Base-by-base conservation (phyloP, 352 stramenopile species). In the Achlya hypogyna region DNA sequence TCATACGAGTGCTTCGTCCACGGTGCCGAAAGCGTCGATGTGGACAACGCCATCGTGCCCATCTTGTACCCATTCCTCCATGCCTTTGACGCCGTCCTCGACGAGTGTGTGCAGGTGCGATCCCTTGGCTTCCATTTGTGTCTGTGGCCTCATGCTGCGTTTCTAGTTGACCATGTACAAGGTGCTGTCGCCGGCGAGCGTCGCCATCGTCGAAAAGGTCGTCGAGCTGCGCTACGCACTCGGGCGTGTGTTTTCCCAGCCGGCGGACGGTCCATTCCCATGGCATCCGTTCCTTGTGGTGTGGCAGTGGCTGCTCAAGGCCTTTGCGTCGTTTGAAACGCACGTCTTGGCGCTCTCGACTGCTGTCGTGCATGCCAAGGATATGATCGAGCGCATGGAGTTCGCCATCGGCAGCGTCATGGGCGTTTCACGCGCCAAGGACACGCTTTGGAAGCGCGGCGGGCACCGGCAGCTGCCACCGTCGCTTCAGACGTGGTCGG, bases 371-470 rank as follows among this genome's bases (percentile, higher is more conserved):
- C 60, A 75, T 8, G 72, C 92, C 29, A 54, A 79, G 14, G 81
- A 92, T 54, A 92, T 93, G 84, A 67, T 69, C 0, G 76, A 93
- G 28, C 81, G 86, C 18, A 80, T 93, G 56, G 71, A 91, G 52
- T 76, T 79, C 18, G 84, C 78, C 27, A 91, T 95, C 47, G 73
- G 82, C 28, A 79, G 79, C 49, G 69, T 83, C 10, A 89, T 95
- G 22, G 86, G 86, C 2, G 87, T 82, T 28, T 60, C 70, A 1
- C 71, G 78, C 3, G 75, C 75, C 51, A 94, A 91, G 62, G 81
- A 96, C 65, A 80, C 87, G 22, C 73, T 98, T 16, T 98, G 93
- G 91, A 98, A 98, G 69, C 87, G 82, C 56, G 92, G 92, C 56
- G 90, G 91, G 0, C 89, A 97, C 51, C 82, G 82, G 38, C 80